phyloP scores from a whole-genome alignment of 148 eudicot species.

The Fagopyrum esculentum region DNA sequence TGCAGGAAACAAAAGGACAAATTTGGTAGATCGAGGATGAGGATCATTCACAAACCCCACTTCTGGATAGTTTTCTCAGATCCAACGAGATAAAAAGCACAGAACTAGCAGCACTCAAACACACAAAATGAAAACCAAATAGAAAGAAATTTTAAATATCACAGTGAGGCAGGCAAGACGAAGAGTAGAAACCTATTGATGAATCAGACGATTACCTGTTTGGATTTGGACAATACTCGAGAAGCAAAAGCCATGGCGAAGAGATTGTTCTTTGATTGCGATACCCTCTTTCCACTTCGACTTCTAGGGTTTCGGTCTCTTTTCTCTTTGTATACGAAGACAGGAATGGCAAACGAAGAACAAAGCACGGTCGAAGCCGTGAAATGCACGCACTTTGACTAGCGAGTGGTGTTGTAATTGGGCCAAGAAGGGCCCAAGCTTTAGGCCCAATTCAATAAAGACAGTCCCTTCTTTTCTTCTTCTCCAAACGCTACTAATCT shows the following conservation, averaged over 20 bases:
- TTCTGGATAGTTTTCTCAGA: background rate
- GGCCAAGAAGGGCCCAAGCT: background rate
- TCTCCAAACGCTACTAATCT: background rate
- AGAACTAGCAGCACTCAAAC: background rate
- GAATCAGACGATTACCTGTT: conserved; percentile 30
- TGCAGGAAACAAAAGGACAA: background rate
- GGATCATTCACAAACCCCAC: background rate
- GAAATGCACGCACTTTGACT: background rate
- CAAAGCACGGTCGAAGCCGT: background rate
- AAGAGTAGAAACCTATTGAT: background rate
- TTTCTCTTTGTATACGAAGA: background rate
- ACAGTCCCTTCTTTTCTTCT: background rate
- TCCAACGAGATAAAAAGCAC: background rate
- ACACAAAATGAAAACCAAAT: background rate
- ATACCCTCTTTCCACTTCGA: conserved; percentile 4
- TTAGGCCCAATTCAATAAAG: background rate
- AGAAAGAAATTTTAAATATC: background rate
- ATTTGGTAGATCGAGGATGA: background rate
- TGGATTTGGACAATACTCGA: conserved; percentile 52
- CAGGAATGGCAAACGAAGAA: background rate
- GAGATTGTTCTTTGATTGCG: background rate
- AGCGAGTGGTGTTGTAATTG: background rate
- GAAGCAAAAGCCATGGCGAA: conserved; percentile 43
- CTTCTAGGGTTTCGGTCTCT: conserved; percentile 15
- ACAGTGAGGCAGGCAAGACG: conserved; percentile 12